Percentiles rank a stretch among this genome's conserved stretches.
phyloP scores from a whole-genome alignment of 2,329 filamentous ascomycete genomes.

The Zymoseptoria brevis region DNA sequence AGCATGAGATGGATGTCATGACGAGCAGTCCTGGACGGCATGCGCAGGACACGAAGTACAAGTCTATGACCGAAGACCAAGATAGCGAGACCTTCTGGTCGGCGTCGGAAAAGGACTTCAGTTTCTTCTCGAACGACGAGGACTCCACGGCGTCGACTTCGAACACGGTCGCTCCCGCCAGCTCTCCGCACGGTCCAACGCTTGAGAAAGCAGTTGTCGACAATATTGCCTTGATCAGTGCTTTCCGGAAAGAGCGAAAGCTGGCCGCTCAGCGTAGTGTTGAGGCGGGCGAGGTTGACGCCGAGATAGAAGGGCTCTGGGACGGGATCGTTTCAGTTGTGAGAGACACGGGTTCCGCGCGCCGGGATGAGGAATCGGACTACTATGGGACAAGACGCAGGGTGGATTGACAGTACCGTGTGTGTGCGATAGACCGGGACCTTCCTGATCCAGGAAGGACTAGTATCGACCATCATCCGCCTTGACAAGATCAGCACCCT shows the following conservation, averaged over 20 bases:
- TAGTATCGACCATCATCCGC: conserved; percentile 16
- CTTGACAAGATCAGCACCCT: conserved; percentile 29
- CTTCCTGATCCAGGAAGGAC: background rate
- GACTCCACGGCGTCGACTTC: conserved; percentile 5
- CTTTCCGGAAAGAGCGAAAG: conserved; percentile 47
- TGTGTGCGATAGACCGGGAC: no score
- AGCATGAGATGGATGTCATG: conserved; percentile 2
- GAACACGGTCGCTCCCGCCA: background rate
- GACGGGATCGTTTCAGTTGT: conserved; percentile 51
- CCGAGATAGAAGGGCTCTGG: conserved; percentile 50
- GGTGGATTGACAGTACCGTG: conserved; percentile 24
- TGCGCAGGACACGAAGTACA: conserved; percentile 38
- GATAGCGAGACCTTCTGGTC: conserved; percentile 54
- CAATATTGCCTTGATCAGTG: conserved; percentile 46
- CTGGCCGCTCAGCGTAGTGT: conserved; percentile 37
- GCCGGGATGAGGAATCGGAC: conserved; percentile 26
- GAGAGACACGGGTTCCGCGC: conserved; percentile 29
- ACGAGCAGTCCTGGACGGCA: conserved; percentile 37
- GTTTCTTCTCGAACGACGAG: conserved; percentile 35
- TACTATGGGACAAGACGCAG: conserved; percentile 29
- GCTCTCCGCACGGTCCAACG: background rate
- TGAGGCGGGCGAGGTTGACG: conserved; percentile 28
- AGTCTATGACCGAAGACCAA: conserved; percentile 51
- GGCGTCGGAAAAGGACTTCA: conserved; percentile 51
- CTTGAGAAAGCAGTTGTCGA: conserved; percentile 39